phyloP scores from a whole-genome alignment of 2,329 filamentous ascomycete genomes.

The Penicillium corylophilum region DNA sequence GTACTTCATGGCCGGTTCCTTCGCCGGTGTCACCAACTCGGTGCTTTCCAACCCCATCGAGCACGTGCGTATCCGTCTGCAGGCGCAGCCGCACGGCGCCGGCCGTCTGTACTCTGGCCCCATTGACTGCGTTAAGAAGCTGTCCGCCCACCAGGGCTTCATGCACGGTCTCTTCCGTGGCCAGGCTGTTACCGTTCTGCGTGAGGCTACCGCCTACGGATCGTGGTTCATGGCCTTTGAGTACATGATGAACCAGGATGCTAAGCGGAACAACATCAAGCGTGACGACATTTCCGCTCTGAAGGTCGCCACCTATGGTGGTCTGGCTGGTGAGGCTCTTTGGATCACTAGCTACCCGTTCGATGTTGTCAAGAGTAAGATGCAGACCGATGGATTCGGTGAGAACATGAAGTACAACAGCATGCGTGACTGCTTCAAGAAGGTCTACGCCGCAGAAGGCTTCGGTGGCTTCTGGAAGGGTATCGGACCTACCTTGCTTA shows the following conservation, averaged over 20 bases:
- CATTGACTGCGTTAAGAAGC: conserved; percentile 84
- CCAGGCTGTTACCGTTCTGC: conserved; percentile 76
- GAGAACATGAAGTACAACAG: conserved; percentile 66
- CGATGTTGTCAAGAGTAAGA: conserved; percentile 98
- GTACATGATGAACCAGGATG: conserved; percentile 92
- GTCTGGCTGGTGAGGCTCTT: conserved; percentile 86
- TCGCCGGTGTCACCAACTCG: conserved; percentile 88
- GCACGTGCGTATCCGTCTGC: conserved; percentile 91
- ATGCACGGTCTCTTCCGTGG: conserved; percentile 80
- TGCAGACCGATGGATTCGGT: conserved; percentile 96
- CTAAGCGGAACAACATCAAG: conserved; percentile 69
- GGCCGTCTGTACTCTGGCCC: conserved; percentile 78
- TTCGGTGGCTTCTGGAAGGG: conserved; percentile 90
- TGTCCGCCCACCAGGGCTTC: conserved; percentile 67
- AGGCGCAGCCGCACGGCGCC: conserved; percentile 90
- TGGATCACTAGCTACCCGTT: conserved; percentile 95
- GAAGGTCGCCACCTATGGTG: conserved; percentile 91
- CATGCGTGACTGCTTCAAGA: conserved; percentile 86
- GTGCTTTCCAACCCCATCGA: conserved; percentile 89
- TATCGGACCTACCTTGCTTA: conserved; percentile 81
- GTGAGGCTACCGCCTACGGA: conserved; percentile 93
- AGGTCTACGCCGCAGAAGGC: conserved; percentile 78
- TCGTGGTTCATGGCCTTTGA: conserved; percentile 95
- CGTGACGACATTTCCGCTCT: conserved; percentile 75
- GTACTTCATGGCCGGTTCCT: conserved; percentile 88